These are phyloP conservation scores for Ophiostoma sp. DNA, from an alignment of 2,329 filamentous ascomycete genomes.

Conservation along the genomic window DNA sequence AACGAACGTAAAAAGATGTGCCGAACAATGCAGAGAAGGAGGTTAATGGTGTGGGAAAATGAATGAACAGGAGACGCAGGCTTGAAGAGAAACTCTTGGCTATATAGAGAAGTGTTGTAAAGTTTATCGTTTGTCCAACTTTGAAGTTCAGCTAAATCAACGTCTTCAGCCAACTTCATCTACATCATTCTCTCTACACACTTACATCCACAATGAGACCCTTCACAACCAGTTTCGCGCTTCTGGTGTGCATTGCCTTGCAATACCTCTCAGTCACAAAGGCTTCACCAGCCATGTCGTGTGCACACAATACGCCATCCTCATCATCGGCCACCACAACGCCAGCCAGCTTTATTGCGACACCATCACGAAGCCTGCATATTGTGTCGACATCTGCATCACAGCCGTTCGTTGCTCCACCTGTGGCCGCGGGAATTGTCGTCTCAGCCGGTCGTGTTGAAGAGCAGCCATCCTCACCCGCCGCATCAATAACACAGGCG, in stretches of 20 bases:
- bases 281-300: constrained; percentile 16
- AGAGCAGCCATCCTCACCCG: not conserved
- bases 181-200: too few relatives aligned
- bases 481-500: constrained; percentile 26
- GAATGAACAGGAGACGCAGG: too few relatives aligned
- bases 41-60: not conserved
- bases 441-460: not conserved
- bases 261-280: not conserved
- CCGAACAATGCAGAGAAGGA: not conserved
- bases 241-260: not conserved
- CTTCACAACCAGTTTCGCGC: not conserved
- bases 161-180: not conserved
- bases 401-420: not conserved
- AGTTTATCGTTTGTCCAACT: not conserved
- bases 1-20: not conserved
- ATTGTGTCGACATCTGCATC: not conserved
- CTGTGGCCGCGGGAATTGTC: not conserved
- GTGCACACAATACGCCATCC: not conserved
- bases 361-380: not conserved
- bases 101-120: not conserved
- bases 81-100: not conserved
- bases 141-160: not conserved
- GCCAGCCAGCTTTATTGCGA: constrained; percentile 21
- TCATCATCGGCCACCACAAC: constrained; percentile 18
- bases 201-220: not conserved